These are phyloP conservation scores for Suillus subaureus DNA, from an alignment of 768 basidiomycete genomes.

Conservation along the genomic window DNA sequence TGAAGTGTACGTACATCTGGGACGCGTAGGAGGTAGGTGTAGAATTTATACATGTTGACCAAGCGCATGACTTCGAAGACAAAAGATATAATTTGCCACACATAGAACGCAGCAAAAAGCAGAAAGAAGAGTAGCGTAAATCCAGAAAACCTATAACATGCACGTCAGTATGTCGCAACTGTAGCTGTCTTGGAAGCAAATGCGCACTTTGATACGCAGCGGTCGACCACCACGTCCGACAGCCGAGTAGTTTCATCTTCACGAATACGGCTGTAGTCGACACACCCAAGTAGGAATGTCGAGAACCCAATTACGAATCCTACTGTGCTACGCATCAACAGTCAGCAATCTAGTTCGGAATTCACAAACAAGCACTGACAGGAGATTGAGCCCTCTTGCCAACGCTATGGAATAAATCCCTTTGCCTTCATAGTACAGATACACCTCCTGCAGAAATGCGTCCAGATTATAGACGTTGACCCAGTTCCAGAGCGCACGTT, in stretches of 20 bases:
- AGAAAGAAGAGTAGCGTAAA: slow-evolving; percentile 83
- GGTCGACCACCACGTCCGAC: slow-evolving; percentile 78
- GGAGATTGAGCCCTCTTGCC: slow-evolving; percentile 85
- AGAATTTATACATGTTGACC: slow-evolving; percentile 94
- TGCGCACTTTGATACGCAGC: slow-evolving; percentile 81
- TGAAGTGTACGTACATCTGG: slow-evolving; percentile 71
- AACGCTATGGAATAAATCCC: slow-evolving; percentile 96
- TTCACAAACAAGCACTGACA: slow-evolving; percentile 61
- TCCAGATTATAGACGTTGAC: slow-evolving; percentile 98
- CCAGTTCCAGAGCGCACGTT: slow-evolving; percentile 98
- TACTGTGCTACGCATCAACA: slow-evolving; percentile 68
- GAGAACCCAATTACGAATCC: slow-evolving; percentile 99
- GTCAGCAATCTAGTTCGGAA: slow-evolving; percentile 25
- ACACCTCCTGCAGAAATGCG: slow-evolving; percentile 92
- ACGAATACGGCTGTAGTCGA: slow-evolving; percentile 85
- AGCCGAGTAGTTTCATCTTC: slow-evolving; percentile 68
- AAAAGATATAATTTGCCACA: slow-evolving; percentile 86
- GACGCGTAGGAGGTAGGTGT: slow-evolving; percentile 89
- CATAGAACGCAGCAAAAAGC: slow-evolving; percentile 84
- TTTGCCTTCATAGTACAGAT: slow-evolving; percentile 95
- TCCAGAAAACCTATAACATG: slow-evolving; percentile 68
- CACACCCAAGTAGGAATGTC: slow-evolving; percentile 91
- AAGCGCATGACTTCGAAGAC: slow-evolving; percentile 74
- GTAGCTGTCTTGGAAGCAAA: background rate
- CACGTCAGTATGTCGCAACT: slow-evolving; percentile 18